Evolutionary conservation across 176 grass and related monocot species (phyloP), one percentile per base, ranked within the genome.

Genomic region (Oryza australiensis): DNA sequence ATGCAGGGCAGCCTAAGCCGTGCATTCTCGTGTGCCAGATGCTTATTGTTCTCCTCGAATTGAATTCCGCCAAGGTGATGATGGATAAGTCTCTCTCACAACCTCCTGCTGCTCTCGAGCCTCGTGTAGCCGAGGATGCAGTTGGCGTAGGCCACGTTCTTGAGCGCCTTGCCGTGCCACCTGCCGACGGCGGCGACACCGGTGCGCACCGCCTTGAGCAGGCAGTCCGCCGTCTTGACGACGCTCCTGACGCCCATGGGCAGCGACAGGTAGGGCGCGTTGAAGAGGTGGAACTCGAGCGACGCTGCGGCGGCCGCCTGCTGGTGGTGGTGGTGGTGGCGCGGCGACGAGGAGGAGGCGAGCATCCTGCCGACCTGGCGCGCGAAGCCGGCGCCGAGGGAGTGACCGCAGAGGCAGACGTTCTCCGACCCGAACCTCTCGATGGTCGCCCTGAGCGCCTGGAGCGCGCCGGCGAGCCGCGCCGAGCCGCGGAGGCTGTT

Each of bases 271-370:
- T 94, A 97, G 1, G 95, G 95, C n/a, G 95, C 88, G 68, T 97
- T 97, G 83, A 97, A 97, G 76, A 97, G 78, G 84, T 91, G 88
- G 84, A 83, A 97, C 69, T 97, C 95, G 3, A 94, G 88, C 63
- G 91, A 62, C 65, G 93, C 79, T 0, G 80, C 64, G 3, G 80
- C 45, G 3, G 80, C 48, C 37, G 33, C 12, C 12, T 13, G 32
- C 30, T 13, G 77, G 12, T 65, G 86, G 23, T 42, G 80, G 33
- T 20, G 66, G 18, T 37, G 78, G 40, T 43, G 78, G 2, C 34
- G 37, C 20, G 20, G 55, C 8, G 15, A 1, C 9, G 70, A 64
- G 12, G 82, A 68, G 1, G 92, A 78, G 28, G 12, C 57, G 83
- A 94, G 86, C 64, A 87, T 76, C 66, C 93, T 87, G 34, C 71